Evolutionary conservation across 306 rosid genomes (phyloP).

Genomic region (Spatholobus suberectus): DNA sequence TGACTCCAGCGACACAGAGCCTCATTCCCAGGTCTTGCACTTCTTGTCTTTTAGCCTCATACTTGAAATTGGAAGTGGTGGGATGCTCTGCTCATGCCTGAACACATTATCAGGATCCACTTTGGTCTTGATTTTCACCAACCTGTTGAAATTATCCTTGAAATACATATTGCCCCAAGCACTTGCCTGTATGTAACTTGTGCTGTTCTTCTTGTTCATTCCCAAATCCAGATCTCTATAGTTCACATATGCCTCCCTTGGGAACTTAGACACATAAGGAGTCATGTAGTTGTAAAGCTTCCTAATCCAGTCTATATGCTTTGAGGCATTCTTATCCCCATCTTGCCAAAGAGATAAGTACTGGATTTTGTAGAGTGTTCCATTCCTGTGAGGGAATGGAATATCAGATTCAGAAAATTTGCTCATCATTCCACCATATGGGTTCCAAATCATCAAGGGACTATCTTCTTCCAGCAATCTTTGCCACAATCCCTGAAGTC

Average conservation of each 20-base stretch:
- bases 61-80: slow-evolving; percentile 59
- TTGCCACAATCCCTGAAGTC: slow-evolving; percentile 75
- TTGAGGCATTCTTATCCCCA: slow-evolving; percentile 42
- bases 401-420: slow-evolving; percentile 60
- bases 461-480: slow-evolving; percentile 63
- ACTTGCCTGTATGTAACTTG: slow-evolving; percentile 56
- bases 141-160: slow-evolving; percentile 69
- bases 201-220: slow-evolving; percentile 60
- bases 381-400: slow-evolving; percentile 85
- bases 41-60: slow-evolving; percentile 25
- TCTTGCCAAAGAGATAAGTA: slow-evolving; percentile 57
- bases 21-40: slow-evolving; percentile 37
- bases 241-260: slow-evolving; percentile 85
- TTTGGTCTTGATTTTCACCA: slow-evolving; percentile 68
- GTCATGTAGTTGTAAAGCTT: slow-evolving; percentile 76
- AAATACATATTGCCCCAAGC: slow-evolving; percentile 82
- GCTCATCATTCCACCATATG: slow-evolving; percentile 84
- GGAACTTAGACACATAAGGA: slow-evolving; percentile 70
- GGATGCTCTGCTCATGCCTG: slow-evolving; percentile 92
- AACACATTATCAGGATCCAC: slow-evolving; percentile 88
- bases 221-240: slow-evolving; percentile 92
- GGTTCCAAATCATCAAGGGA: slow-evolving; percentile 64
- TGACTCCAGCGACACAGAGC: background rate
- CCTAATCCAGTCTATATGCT: slow-evolving; percentile 78
- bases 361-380: slow-evolving; percentile 75